These are phyloP conservation scores for Gloeopeniophorella convolvens DNA, from an alignment of 768 basidiomycete genomes.

Conservation along the genomic window DNA sequence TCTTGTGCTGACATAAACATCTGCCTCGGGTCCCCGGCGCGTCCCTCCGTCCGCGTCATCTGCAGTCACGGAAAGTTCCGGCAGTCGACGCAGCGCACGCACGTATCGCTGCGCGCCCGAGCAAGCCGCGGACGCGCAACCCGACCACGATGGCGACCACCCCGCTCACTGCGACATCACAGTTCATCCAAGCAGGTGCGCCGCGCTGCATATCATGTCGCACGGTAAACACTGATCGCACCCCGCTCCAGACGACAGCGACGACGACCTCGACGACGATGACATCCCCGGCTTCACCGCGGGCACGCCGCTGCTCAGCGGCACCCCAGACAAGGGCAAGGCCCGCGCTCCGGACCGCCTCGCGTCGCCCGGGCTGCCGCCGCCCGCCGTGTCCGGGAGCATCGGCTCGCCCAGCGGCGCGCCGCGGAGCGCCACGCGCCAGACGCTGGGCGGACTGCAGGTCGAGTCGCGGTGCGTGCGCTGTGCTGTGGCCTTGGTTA, in stretches of 20 bases:
- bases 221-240: not conserved
- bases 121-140: not conserved
- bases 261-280: conserved; percentile 79
- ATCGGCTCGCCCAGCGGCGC: conserved; percentile 48
- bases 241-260: conserved; percentile 46
- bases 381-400: conserved; percentile 56
- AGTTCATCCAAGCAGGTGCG: conserved; percentile 75
- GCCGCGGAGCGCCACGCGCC: conserved; percentile 38
- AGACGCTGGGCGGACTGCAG: conserved; percentile 76
- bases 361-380: conserved; percentile 33
- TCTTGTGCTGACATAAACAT: conserved; percentile 19
- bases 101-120: conserved; percentile 21
- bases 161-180: conserved; percentile 56
- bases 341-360: conserved; percentile 52
- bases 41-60: not conserved
- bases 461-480: conserved; percentile 88
- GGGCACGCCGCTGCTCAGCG: conserved; percentile 32
- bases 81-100: conserved; percentile 22
- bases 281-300: conserved; percentile 72
- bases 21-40: not conserved
- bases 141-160: conserved; percentile 28
- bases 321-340: conserved; percentile 62
- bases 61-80: not conserved
- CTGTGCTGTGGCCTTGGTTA: too few species aligned
- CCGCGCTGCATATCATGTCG: not conserved